These are phyloP conservation scores for Solanum hybrid DNA, from an alignment of 305 asterid genomes.

Conservation along the genomic window DNA sequence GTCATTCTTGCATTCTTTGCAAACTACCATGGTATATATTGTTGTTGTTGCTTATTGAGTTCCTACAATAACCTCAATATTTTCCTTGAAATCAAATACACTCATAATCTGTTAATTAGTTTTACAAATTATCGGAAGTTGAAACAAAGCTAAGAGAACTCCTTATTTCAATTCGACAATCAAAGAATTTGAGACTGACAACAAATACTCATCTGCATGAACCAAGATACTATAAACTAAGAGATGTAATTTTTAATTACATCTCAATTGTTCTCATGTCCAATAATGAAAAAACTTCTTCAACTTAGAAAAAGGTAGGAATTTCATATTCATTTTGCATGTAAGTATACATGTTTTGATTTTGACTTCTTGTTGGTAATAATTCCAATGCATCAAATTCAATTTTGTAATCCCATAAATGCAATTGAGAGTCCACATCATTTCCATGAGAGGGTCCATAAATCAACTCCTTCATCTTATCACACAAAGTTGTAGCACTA, in stretches of 20 bases:
- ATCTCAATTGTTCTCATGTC: neutral
- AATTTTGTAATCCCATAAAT: slow-evolving; percentile 30
- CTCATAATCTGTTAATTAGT: neutral
- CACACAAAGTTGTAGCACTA: slow-evolving; percentile 7
- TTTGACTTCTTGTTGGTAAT: neutral
- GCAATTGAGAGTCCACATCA: slow-evolving; percentile 16
- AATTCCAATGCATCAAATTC: slow-evolving; percentile 8
- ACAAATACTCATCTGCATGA: neutral
- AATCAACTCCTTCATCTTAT: slow-evolving; percentile 26
- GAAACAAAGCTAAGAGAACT: neutral
- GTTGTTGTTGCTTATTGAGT: neutral
- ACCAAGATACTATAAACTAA: neutral
- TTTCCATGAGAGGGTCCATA: slow-evolving; percentile 1
- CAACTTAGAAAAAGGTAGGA: neutral
- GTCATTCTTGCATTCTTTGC: neutral
- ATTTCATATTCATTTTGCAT: neutral
- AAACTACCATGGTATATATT: neutral
- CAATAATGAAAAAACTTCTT: neutral
- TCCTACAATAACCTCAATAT: neutral
- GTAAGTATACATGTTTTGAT: neutral
- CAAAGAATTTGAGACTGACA: neutral
- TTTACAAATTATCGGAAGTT: neutral
- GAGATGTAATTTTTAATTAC: neutral
- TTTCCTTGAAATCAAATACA: neutral
- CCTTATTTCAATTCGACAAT: neutral